Conservation (phyloP, 345 rosid species). For the Corchorus capsularis region DNA sequence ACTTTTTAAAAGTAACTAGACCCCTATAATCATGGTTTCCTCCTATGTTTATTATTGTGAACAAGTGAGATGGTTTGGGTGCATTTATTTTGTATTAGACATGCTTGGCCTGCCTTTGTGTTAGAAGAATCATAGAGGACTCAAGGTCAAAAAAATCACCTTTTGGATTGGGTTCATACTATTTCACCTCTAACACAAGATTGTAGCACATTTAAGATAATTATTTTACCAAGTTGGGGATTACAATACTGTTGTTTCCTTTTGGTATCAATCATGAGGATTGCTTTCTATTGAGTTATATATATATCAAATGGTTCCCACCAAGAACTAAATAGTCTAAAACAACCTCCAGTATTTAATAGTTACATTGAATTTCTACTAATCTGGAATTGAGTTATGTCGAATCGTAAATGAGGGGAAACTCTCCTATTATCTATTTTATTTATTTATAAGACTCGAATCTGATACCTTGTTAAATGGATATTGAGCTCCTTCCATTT, state of each 20-base stretch:
- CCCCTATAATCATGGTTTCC: conserved; percentile 36
- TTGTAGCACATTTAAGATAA: background rate
- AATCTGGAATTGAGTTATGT: no score
- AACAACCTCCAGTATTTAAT: background rate
- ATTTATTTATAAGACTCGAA: no score
- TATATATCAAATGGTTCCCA: background rate
- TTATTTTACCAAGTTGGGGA: conserved; percentile 4
- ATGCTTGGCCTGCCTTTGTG: conserved; percentile 39
- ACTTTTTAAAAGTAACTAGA: conserved; percentile 18
- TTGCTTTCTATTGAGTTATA: background rate
- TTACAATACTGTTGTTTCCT: background rate
- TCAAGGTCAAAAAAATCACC: background rate
- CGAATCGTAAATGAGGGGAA: no score
- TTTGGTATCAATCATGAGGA: conserved; percentile 12
- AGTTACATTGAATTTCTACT: no score
- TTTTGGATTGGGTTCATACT: background rate
- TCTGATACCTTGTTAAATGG: no score
- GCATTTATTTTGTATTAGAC: conserved; percentile 19
- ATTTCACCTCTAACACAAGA: background rate
- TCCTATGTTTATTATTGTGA: conserved; percentile 28
- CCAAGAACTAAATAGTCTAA: background rate
- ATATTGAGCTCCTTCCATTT: no score
- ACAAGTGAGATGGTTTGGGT: conserved; percentile 14
- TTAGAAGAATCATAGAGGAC: conserved; percentile 31
- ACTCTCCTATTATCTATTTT: no score